These are phyloP conservation scores for Drechmeria coniospora DNA, from an alignment of 2,329 filamentous ascomycete species.

Conservation along the genomic window DNA sequence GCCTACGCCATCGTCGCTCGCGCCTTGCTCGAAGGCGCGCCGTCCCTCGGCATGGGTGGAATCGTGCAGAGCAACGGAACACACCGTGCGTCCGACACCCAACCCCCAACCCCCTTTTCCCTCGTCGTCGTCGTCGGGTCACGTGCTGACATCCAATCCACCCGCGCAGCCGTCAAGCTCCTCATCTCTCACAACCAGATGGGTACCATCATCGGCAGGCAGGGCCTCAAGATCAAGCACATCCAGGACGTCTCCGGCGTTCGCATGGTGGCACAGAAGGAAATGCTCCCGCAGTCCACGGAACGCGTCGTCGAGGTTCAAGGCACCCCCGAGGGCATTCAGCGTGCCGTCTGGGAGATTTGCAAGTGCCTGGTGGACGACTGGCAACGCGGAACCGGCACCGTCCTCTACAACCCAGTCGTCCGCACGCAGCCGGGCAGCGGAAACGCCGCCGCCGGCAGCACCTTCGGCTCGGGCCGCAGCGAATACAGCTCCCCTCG, in stretches of 20 bases:
- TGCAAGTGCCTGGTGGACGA: conserved; percentile 97
- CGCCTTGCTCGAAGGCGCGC: conserved; percentile 80
- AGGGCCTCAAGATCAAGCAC: conserved; percentile 97
- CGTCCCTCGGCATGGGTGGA: conserved; percentile 91
- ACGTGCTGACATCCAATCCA: conserved; percentile 7
- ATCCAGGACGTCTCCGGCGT: conserved; percentile 95
- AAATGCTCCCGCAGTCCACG: conserved; percentile 97
- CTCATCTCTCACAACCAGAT: conserved; percentile 99
- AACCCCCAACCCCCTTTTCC: too few relatives aligned
- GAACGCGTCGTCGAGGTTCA: conserved; percentile 96
- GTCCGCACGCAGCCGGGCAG: conserved; percentile 62
- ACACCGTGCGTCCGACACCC: conserved; percentile 50
- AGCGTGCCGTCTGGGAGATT: conserved; percentile 96
- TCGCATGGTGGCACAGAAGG: conserved; percentile 98
- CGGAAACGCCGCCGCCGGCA: conserved; percentile 25
- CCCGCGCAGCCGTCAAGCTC: conserved; percentile 67
- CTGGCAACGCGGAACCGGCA: conserved; percentile 92
- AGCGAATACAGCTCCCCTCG: conserved; percentile 46
- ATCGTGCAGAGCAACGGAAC: conserved; percentile 76
- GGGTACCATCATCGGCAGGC: conserved; percentile 95
- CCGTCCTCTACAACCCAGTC: conserved; percentile 92
- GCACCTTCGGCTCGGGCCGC: conserved; percentile 20
- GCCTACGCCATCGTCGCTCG: conserved; percentile 90
- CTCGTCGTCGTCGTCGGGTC: neutral
- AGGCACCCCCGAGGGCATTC: conserved; percentile 85